phyloP scores from a whole-genome alignment of 2,329 filamentous ascomycete genomes.

The Zymoseptoria pseudotritici region DNA sequence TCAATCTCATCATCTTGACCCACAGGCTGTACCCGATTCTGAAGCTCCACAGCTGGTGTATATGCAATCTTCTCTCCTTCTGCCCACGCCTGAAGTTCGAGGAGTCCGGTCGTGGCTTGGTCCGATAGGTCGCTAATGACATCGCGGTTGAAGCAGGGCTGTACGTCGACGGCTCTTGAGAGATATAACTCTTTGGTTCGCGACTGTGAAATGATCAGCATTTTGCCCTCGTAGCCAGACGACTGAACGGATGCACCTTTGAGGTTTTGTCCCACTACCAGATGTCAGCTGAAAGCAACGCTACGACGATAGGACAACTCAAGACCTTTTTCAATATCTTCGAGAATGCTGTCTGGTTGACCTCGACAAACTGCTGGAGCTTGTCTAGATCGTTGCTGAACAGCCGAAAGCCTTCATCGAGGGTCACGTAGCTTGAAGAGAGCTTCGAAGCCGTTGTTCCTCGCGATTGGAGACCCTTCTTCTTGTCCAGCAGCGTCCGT shows the following conservation, averaged over 20 bases:
- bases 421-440: conserved; percentile 85
- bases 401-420: conserved; percentile 95
- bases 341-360: conserved; percentile 95
- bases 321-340: conserved; percentile 92
- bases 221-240: neutral
- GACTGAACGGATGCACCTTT: conserved; percentile 50
- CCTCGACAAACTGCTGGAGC: conserved; percentile 92
- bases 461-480: conserved; percentile 78
- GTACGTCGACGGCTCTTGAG: conserved; percentile 90
- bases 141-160: conserved; percentile 95
- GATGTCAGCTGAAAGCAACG: conserved; percentile 31
- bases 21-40: conserved; percentile 31
- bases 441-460: conserved; percentile 65
- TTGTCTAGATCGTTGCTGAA: conserved; percentile 97
- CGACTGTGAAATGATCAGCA: conserved; percentile 49
- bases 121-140: conserved; percentile 96
- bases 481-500: conserved; percentile 89
- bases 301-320: conserved; percentile 8
- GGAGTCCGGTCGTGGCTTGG: conserved; percentile 88
- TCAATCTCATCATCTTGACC: conserved; percentile 87
- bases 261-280: conserved; percentile 93
- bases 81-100: conserved; percentile 93
- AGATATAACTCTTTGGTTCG: conserved; percentile 97
- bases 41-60: conserved; percentile 30
- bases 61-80: conserved; percentile 88